Percentiles rank a stretch among this genome's conserved stretches.
phyloP scores from a whole-genome alignment of 352 stramenopile species.

The Phytophthora kernoviae region DNA sequence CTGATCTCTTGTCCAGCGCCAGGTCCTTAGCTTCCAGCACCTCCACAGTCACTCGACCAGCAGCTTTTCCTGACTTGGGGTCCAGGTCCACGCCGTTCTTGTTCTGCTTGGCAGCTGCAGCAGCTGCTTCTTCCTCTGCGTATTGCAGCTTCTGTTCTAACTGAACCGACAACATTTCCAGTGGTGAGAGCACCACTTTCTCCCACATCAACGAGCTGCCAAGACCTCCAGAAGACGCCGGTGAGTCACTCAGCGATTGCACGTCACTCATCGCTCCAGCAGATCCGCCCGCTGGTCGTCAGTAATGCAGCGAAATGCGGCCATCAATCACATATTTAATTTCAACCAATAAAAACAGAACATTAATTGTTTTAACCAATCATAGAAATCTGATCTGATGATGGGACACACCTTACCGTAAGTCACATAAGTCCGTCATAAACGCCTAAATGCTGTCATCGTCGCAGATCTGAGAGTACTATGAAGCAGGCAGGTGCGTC shows the following conservation, averaged over 20 bases:
- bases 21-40: slow-evolving; percentile 53
- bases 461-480: not conserved
- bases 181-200: slow-evolving; percentile 73
- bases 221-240: slow-evolving; percentile 46
- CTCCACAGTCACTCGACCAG: slow-evolving; percentile 53
- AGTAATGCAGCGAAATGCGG: not conserved
- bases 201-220: slow-evolving; percentile 79
- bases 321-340: not conserved
- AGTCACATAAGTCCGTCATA: not conserved
- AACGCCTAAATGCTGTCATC: not conserved
- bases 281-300: too few species aligned
- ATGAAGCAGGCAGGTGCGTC: not conserved
- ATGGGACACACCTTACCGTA: not conserved
- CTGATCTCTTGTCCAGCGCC: slow-evolving; percentile 29
- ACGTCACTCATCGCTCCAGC: slow-evolving; percentile 57
- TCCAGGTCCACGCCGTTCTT: slow-evolving; percentile 80
- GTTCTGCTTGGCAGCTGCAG: slow-evolving; percentile 55
- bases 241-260: slow-evolving; percentile 48
- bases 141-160: slow-evolving; percentile 72
- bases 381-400: not conserved
- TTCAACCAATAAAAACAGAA: too few species aligned
- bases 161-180: slow-evolving; percentile 74
- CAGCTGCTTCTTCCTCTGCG: slow-evolving; percentile 45
- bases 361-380: too few species aligned
- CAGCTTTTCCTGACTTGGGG: slow-evolving; percentile 56